These are phyloP conservation scores for Sambucus nigra DNA, from an alignment of 129 eudicot genomes.

Conservation along the genomic window DNA sequence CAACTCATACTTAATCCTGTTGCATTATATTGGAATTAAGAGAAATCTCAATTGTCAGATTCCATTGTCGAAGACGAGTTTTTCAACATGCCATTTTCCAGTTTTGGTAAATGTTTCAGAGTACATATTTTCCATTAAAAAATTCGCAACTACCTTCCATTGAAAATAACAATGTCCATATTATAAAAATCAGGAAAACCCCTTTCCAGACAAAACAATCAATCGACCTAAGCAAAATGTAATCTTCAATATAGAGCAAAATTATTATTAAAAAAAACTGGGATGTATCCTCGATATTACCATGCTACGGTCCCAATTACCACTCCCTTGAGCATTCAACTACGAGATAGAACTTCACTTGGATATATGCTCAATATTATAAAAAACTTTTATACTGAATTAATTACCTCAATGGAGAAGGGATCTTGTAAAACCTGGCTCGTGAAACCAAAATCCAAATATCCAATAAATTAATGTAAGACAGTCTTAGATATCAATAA, in stretches of 20 bases:
- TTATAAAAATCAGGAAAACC: constrained; percentile 11
- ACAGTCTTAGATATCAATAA: constrained; percentile 6
- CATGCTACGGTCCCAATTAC: constrained; percentile 10
- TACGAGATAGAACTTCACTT: constrained; percentile 3
- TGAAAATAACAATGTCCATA: constrained; percentile 33
- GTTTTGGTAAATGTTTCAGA: no score
- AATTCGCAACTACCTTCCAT: constrained; percentile 6
- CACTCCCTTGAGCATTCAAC: constrained; percentile 9
- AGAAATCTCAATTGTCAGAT: no score
- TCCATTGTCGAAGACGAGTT: no score
- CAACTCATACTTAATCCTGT: no score
- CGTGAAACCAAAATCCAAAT: constrained; percentile 17
- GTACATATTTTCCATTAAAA: background rate
- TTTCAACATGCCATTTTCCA: no score
- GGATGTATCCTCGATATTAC: no score
- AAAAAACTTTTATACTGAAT: background rate
- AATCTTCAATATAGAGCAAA: constrained; percentile 22
- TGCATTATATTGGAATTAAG: no score
- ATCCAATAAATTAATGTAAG: constrained; percentile 17
- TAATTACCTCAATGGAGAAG: constrained; percentile 12
- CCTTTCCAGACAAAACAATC: constrained; percentile 34
- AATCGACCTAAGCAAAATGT: background rate
- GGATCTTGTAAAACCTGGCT: constrained; percentile 18
- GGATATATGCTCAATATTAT: constrained; percentile 4
- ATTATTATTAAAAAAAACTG: no score